Conservation (phyloP, 768 basidiomycete genomes). For the Tephrocybe sp. region DNA sequence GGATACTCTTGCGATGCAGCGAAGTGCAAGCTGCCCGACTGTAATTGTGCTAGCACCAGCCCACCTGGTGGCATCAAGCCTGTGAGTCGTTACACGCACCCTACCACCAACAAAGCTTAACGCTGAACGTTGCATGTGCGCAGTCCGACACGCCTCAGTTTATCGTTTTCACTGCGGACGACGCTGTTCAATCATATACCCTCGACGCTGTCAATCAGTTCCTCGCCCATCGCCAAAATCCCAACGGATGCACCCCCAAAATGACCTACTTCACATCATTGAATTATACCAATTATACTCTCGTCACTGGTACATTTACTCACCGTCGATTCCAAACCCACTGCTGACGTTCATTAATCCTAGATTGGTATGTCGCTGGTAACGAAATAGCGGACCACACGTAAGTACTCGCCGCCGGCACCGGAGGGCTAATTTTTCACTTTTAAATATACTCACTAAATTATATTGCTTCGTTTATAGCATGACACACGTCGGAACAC, state of each 20-base stretch:
- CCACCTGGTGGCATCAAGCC: conserved; percentile 71
- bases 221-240: conserved; percentile 69
- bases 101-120: background rate
- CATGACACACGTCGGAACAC: conserved; percentile 75
- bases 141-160: conserved; percentile 64
- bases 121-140: conserved; percentile 1
- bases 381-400: conserved; percentile 84
- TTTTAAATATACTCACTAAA: background rate
- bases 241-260: conserved; percentile 70
- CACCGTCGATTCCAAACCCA: background rate
- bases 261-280: conserved; percentile 78
- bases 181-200: conserved; percentile 76
- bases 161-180: conserved; percentile 73
- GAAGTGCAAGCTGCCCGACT: conserved; percentile 65
- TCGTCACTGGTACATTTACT: conserved; percentile 48
- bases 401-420: conserved; percentile 32
- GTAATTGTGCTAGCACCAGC: conserved; percentile 69
- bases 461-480: conserved; percentile 27
- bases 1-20: conserved; percentile 69
- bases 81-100: conserved; percentile 35
- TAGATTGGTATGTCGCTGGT: conserved; percentile 76
- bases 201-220: conserved; percentile 73
- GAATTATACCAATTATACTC: conserved; percentile 72
- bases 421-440: too few relatives aligned
- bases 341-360: background rate